Percentiles rank a stretch among this genome's conserved stretches.
Evolutionary conservation across 305 asterid species (phyloP).

Genomic region (Petunia hybrid): DNA sequence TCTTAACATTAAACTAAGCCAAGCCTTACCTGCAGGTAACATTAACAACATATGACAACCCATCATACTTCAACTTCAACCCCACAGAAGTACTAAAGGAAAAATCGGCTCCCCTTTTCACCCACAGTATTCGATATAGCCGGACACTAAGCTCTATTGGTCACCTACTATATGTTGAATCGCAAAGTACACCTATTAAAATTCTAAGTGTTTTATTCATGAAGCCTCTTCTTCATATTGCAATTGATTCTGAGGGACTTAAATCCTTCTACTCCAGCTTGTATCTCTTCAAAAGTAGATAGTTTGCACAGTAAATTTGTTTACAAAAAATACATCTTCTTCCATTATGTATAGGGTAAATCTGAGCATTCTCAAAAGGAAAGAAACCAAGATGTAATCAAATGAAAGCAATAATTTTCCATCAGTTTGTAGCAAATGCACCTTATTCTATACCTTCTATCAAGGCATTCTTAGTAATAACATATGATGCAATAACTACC

Average conservation of each 20-base stretch:
- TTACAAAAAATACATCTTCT: neutral
- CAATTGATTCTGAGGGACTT: neutral
- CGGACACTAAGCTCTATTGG: neutral
- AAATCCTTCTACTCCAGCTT: neutral
- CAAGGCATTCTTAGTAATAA: conserved; percentile 14
- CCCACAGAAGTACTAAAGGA: neutral
- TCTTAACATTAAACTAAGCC: neutral
- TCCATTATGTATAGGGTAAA: neutral
- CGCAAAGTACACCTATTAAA: conserved; percentile 20
- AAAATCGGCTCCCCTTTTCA: conserved; percentile 17
- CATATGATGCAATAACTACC: conserved; percentile 42
- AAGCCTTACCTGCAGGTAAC: conserved; percentile 1
- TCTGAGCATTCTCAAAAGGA: neutral
- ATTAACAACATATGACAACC: neutral
- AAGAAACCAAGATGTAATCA: conserved; percentile 9
- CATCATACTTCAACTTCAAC: neutral
- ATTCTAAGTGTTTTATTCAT: neutral
- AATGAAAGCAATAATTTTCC: neutral
- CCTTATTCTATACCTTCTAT: conserved; percentile 3
- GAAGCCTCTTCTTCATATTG: neutral
- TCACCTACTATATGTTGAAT: neutral
- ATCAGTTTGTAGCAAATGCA: conserved; percentile 20
- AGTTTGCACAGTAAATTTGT: neutral
- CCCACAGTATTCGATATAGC: neutral
- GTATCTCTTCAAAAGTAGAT: neutral